Conservation (phyloP, 106 monocot genomes). For the Platanthera guangdongensis region DNA sequence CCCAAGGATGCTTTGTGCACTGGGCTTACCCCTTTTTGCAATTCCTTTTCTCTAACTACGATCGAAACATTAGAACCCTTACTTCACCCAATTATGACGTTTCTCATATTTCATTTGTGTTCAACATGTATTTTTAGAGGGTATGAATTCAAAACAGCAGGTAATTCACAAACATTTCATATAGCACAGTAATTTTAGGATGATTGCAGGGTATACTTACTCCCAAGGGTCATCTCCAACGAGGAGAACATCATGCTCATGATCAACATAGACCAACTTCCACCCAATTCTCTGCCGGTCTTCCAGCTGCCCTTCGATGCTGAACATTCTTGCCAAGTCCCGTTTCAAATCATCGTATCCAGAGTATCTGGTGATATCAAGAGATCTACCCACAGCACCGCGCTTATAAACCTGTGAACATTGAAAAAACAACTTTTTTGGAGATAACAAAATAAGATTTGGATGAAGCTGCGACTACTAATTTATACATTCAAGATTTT, state of each 20-base stretch:
- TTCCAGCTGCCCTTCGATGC: slow-evolving; percentile 85
- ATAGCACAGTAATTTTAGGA: no score
- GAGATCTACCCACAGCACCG: slow-evolving; percentile 91
- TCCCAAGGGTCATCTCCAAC: slow-evolving; percentile 99
- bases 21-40: no score
- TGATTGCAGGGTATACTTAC: slow-evolving; percentile 36
- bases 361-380: slow-evolving; percentile 72
- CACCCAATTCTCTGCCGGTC: slow-evolving; percentile 80
- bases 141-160: no score
- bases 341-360: slow-evolving; percentile 86
- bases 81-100: no score
- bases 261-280: slow-evolving; percentile 97
- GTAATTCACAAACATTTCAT: no score
- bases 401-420: slow-evolving; percentile 70
- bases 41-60: no score
- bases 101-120: no score
- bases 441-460: neutral
- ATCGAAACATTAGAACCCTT: no score
- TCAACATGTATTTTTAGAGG: no score
- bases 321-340: slow-evolving; percentile 95
- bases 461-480: neutral
- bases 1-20: no score
- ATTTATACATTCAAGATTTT: no score
- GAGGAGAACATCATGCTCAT: slow-evolving; percentile 82
- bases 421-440: neutral